Conservation (phyloP, 169 alveolate species). For the Eimeria brunetti region DNA sequence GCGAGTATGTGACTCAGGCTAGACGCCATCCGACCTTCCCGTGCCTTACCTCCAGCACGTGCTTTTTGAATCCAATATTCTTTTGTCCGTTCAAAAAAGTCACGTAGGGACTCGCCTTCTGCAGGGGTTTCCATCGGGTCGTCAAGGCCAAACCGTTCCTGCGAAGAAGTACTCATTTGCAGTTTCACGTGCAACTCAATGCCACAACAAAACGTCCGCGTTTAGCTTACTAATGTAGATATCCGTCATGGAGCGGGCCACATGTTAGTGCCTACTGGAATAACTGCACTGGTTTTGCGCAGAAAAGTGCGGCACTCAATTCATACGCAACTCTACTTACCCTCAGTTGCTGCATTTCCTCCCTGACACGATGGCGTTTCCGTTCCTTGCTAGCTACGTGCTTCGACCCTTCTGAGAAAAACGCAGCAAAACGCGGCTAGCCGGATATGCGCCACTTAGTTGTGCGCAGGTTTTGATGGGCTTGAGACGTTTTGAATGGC, state of each 20-base stretch:
- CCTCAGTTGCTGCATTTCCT: constrained; percentile 56
- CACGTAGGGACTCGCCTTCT: constrained; percentile 85
- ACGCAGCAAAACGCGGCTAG: neutral
- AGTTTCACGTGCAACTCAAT: neutral
- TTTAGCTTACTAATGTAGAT: neutral
- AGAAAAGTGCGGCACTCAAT: neutral
- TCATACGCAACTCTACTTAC: neutral
- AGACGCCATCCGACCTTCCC: neutral
- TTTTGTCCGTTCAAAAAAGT: constrained; percentile 88
- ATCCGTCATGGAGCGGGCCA: neutral
- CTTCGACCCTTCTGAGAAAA: constrained; percentile 11
- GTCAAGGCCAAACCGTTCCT: constrained; percentile 80
- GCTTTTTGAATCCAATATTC: constrained; percentile 85
- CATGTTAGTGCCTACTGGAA: neutral
- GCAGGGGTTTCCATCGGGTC: constrained; percentile 83
- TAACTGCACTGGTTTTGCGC: neutral
- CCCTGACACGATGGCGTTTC: constrained; percentile 26
- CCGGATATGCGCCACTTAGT: neutral
- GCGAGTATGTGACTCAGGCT: neutral
- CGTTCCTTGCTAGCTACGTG: neutral
- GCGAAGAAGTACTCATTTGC: neutral
- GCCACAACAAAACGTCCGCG: neutral
- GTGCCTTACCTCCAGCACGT: constrained; percentile 15
- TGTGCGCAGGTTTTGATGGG: no score
- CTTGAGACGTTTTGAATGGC: neutral